Conservation (phyloP, 2,329 filamentous ascomycete genomes). For the Calonectria ilicicola region DNA sequence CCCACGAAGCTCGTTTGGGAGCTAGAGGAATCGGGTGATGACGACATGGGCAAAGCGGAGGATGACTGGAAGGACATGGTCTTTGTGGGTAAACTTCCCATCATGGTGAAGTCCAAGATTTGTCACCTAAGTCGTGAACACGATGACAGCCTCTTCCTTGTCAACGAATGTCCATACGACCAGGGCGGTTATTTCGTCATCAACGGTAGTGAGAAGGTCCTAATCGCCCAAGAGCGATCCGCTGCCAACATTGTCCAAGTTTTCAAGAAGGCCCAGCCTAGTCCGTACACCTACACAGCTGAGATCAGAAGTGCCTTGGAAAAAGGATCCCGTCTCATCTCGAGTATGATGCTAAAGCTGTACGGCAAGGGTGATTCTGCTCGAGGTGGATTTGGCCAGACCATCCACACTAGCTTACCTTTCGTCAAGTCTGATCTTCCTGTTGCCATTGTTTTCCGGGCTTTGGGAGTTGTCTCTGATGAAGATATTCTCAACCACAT, state of each 20-base stretch:
- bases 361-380: constrained; percentile 88
- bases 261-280: constrained; percentile 96
- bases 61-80: constrained; percentile 75
- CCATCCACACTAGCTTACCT: constrained; percentile 89
- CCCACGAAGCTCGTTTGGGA: constrained; percentile 72
- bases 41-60: constrained; percentile 64
- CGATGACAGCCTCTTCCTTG: constrained; percentile 87
- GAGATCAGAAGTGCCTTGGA: constrained; percentile 97
- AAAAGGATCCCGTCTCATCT: constrained; percentile 94
- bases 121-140: constrained; percentile 88
- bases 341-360: constrained; percentile 90
- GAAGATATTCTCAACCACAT: constrained; percentile 99
- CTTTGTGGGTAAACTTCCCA: constrained; percentile 94
- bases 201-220: constrained; percentile 97
- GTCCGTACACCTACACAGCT: constrained; percentile 90
- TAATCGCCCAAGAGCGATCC: constrained; percentile 97
- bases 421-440: constrained; percentile 96
- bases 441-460: constrained; percentile 95
- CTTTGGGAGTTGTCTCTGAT: constrained; percentile 94
- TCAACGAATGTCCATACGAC: constrained; percentile 98
- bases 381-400: constrained; percentile 81
- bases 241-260: constrained; percentile 99
- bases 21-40: constrained; percentile 66
- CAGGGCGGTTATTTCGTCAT: constrained; percentile 99
- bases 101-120: constrained; percentile 98